phyloP scores from a whole-genome alignment of 164 flowering plant genomes.

The Pachysandra terminalis region DNA sequence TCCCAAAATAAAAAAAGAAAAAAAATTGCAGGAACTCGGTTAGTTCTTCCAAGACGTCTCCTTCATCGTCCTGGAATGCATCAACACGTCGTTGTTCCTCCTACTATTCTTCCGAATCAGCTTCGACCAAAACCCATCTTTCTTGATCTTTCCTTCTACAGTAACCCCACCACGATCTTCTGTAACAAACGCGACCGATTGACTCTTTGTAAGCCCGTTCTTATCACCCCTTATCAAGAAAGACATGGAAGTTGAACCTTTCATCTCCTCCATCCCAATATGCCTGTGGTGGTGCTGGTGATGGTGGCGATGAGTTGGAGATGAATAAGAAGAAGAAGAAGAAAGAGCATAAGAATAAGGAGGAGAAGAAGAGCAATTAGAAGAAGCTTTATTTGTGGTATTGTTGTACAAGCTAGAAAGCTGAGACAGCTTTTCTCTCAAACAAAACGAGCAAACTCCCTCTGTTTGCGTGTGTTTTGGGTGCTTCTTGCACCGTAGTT shows the following conservation, averaged over 20 bases:
- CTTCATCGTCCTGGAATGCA: slow-evolving; percentile 18
- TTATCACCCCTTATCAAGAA: slow-evolving; percentile 12
- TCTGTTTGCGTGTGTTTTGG: slow-evolving; percentile 28
- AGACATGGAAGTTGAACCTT: slow-evolving; percentile 13
- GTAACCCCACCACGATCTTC: slow-evolving; percentile 11
- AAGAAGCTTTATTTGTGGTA: neutral
- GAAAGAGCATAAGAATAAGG: slow-evolving; percentile 10
- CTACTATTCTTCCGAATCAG: slow-evolving; percentile 24
- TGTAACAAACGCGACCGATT: slow-evolving; percentile 36
- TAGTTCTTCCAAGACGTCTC: neutral
- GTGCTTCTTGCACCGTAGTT: slow-evolving; percentile 27
- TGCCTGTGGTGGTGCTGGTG: too few species aligned
- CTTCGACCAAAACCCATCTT: slow-evolving; percentile 58
- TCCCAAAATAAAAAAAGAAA: too few species aligned
- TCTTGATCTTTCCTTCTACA: slow-evolving; percentile 27
- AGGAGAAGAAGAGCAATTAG: too few species aligned
- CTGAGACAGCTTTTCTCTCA: slow-evolving; percentile 25
- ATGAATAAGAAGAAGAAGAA: slow-evolving; percentile 8
- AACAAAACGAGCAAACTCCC: slow-evolving; percentile 32
- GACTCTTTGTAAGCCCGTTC: slow-evolving; percentile 33
- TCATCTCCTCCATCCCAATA: neutral
- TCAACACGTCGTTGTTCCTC: slow-evolving; percentile 17
- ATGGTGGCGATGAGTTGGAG: slow-evolving; percentile 7
- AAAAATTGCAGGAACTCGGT: too few species aligned
- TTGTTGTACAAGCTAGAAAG: slow-evolving; percentile 11